Conservation (phyloP, 2,329 filamentous ascomycete species). For the Rhytidhysteron rufulum region DNA sequence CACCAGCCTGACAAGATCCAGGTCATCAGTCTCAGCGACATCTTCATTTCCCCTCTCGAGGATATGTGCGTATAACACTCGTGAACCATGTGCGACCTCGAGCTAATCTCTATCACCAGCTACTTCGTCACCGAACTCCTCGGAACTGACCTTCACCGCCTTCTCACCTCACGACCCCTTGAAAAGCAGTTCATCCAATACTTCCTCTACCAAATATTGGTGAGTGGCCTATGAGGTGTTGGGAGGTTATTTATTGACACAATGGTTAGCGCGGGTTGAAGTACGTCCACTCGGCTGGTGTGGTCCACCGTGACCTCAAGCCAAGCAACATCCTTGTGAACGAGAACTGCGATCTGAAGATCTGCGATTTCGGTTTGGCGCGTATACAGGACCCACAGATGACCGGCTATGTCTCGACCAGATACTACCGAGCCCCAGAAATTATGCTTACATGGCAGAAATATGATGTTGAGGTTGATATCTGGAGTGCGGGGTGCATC, state of each 20-base stretch:
- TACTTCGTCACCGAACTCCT: conserved; percentile 98
- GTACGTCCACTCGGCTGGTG: conserved; percentile 97
- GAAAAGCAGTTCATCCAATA: conserved; percentile 99
- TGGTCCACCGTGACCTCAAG: conserved; percentile 96
- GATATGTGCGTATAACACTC: conserved; percentile 92
- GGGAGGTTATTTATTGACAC: conserved; percentile 55
- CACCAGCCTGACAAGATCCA: conserved; percentile 17
- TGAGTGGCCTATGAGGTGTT: conserved; percentile 85
- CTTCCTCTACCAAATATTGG: conserved; percentile 98
- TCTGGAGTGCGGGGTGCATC: conserved; percentile 98
- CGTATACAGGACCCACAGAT: conserved; percentile 99
- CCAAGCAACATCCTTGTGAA: conserved; percentile 99
- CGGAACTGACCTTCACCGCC: conserved; percentile 91
- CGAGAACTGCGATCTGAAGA: conserved; percentile 99
- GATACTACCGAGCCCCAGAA: conserved; percentile 97
- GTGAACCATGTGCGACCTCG: too few relatives aligned
- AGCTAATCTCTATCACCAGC: too few relatives aligned
- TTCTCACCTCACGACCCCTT: conserved; percentile 89
- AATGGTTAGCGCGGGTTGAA: conserved; percentile 80
- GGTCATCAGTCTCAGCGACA: conserved; percentile 98
- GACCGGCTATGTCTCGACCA: conserved; percentile 97
- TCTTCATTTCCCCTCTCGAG: conserved; percentile 98
- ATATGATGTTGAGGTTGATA: conserved; percentile 98
- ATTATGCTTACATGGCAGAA: conserved; percentile 99
- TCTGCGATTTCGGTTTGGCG: conserved; percentile 96